A percentile compares a stretch with the other conserved stretches of the same genome.
Conservation (phyloP, 73 alveolate genomes). For the Blepharisma japonicum region DNA sequence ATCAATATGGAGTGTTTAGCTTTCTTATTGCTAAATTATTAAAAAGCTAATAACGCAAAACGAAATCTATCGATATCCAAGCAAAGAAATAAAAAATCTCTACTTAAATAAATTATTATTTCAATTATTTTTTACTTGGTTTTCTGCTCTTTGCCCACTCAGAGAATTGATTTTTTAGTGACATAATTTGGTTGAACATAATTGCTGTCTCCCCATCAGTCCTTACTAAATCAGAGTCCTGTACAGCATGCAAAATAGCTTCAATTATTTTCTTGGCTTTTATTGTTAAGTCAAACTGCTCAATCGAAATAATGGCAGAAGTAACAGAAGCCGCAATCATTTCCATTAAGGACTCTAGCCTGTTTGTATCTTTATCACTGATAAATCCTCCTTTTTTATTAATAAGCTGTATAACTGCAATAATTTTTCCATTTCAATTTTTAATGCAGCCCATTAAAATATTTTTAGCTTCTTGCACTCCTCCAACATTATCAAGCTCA, state of each 20-base stretch:
- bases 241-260: no score
- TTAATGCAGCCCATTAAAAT: conserved; percentile 8
- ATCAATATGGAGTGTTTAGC: no score
- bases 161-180: background rate
- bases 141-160: conserved; percentile 16
- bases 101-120: background rate
- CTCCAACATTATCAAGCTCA: conserved; percentile 20
- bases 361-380: background rate
- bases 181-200: background rate
- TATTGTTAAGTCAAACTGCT: background rate
- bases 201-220: no score
- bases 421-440: conserved; percentile 15
- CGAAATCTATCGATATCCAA: no score
- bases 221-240: no score
- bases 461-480: background rate
- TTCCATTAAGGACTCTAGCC: background rate
- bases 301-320: background rate
- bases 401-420: conserved; percentile 10
- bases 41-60: no score
- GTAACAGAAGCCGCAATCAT: conserved; percentile 10
- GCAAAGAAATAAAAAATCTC: no score
- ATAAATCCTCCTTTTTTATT: conserved; percentile 15
- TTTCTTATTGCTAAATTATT: no score
- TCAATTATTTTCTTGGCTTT: no score
- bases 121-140: background rate